Percentiles rank a stretch among this genome's conserved stretches.
These are phyloP conservation scores for Aspergillus ellipticus DNA, from an alignment of 495 filamentous ascomycete genomes.

Conservation along the genomic window DNA sequence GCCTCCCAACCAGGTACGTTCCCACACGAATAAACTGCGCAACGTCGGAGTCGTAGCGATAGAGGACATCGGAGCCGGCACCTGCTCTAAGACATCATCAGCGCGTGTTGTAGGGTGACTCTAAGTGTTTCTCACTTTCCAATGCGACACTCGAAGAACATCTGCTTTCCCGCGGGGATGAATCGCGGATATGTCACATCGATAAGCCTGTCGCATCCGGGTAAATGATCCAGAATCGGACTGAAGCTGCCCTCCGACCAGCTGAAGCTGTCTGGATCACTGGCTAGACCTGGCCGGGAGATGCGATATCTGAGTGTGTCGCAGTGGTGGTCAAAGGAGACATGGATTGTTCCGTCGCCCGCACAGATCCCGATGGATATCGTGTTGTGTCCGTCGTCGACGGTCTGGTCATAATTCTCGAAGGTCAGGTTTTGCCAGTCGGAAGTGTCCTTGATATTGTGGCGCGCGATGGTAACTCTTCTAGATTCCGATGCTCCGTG, in stretches of 20 bases:
- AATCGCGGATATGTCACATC: conserved; percentile 2
- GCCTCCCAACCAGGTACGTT: not conserved
- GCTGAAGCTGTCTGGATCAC: not conserved
- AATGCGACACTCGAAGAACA: conserved; percentile 3
- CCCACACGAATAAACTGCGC: not conserved
- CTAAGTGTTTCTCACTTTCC: not conserved
- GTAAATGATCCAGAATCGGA: not conserved
- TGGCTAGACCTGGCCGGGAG: not conserved
- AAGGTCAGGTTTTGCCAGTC: conserved; percentile 2
- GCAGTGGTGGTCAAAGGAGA: conserved; percentile 5
- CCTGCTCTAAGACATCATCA: not conserved
- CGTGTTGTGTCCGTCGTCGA: conserved; percentile 6
- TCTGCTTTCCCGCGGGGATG: not conserved
- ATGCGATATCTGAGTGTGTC: conserved; percentile 3
- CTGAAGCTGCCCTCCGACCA: not conserved
- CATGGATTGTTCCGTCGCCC: conserved; percentile 3
- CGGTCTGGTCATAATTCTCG: not conserved
- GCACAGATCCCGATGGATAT: conserved; percentile 1
- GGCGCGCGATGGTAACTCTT: not conserved
- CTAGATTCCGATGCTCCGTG: not conserved
- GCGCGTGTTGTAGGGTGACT: not conserved
- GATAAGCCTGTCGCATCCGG: not conserved
- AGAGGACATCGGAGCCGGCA: conserved; percentile 1
- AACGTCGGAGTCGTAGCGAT: not conserved
- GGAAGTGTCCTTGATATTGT: not conserved